A percentile compares a stretch with the other conserved stretches of the same genome.
These are phyloP conservation scores for Pseudocercospora macadamiae DNA, from an alignment of 2,329 filamentous ascomycete species.

Conservation along the genomic window DNA sequence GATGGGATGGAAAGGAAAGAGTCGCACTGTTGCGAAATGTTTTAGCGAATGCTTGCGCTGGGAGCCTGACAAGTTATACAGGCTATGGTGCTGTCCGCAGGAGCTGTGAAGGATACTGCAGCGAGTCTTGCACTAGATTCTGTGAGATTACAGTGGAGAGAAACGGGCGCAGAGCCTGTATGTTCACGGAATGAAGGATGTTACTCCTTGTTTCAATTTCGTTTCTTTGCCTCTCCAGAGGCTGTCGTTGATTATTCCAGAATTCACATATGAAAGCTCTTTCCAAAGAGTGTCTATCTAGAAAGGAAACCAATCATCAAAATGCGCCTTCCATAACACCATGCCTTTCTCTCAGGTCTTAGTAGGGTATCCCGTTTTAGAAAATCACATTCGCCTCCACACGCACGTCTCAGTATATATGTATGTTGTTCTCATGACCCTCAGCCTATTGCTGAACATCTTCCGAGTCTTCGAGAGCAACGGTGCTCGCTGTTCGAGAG, in stretches of 20 bases:
- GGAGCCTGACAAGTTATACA: too few relatives aligned
- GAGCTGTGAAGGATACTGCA: neutral
- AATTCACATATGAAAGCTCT: too few relatives aligned
- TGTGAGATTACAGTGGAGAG: neutral
- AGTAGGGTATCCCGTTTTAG: neutral
- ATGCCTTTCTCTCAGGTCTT: neutral
- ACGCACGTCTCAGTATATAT: too few relatives aligned
- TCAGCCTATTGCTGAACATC: slow-evolving; percentile 18
- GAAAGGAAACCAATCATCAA: neutral
- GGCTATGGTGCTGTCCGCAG: neutral
- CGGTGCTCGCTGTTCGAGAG: slow-evolving; percentile 27
- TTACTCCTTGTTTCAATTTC: neutral
- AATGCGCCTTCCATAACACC: slow-evolving; percentile 7
- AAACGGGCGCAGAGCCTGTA: neutral
- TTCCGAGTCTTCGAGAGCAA: slow-evolving; percentile 25
- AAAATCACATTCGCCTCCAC: neutral
- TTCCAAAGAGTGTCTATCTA: slow-evolving; percentile 12
- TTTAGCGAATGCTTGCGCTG: neutral
- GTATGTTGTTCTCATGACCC: too few relatives aligned
- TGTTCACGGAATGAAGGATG: neutral
- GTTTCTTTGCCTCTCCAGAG: neutral
- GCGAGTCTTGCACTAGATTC: neutral
- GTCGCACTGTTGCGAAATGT: neutral
- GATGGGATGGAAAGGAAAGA: neutral
- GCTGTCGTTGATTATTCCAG: too few relatives aligned